These are phyloP conservation scores for Thalassiosira ordinaria DNA, from an alignment of 352 stramenopile genomes.

Conservation along the genomic window DNA sequence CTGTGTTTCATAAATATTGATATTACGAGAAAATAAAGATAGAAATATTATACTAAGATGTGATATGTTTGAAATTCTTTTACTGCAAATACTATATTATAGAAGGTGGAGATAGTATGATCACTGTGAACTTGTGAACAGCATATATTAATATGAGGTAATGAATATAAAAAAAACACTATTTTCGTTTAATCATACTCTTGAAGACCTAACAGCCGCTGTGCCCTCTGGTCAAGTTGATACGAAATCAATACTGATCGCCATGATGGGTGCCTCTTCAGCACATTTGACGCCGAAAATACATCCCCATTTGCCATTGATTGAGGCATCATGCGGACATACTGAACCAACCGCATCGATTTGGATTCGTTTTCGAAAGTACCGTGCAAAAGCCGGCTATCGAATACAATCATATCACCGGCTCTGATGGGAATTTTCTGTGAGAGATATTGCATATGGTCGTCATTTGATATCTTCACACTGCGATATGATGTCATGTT, in stretches of 20 bases:
- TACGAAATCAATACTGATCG: neutral
- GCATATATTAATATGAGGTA: too few relatives aligned
- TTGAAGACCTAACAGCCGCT: neutral
- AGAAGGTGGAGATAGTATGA: too few relatives aligned
- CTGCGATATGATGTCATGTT: slow-evolving; percentile 17
- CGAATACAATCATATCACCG: slow-evolving; percentile 21
- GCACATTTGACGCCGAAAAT: neutral
- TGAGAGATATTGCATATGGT: slow-evolving; percentile 1
- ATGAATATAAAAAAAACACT: too few relatives aligned
- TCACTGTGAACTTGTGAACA: too few relatives aligned
- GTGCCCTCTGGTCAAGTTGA: neutral
- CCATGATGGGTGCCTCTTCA: neutral
- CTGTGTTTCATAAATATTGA: too few relatives aligned
- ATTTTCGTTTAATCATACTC: too few relatives aligned
- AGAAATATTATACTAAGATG: too few relatives aligned
- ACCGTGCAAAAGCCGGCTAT: slow-evolving; percentile 18
- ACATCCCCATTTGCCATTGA: neutral
- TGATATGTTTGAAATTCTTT: too few relatives aligned
- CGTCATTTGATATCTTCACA: slow-evolving; percentile 14
- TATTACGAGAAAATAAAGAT: too few relatives aligned
- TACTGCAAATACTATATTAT: too few relatives aligned
- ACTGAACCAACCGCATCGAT: slow-evolving; percentile 5
- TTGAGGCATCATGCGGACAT: slow-evolving; percentile 14
- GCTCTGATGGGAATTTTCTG: slow-evolving; percentile 21
- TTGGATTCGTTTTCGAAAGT: slow-evolving; percentile 17